These are phyloP conservation scores for Pichia sorboxylosa DNA, from an alignment of 1,139 yeast genomes.

Conservation along the genomic window DNA sequence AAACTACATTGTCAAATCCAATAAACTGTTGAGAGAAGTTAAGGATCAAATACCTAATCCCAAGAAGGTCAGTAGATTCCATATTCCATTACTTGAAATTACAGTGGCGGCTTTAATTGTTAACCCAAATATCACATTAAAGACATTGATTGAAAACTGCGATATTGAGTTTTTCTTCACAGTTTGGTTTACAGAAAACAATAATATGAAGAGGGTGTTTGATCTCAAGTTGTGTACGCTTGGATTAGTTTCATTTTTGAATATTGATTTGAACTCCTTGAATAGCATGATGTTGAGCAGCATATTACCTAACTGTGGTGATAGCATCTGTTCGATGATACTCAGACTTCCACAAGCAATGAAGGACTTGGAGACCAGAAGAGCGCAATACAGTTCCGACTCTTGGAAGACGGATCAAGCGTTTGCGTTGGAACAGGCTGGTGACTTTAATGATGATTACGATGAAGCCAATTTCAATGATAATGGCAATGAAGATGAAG, in stretches of 20 bases:
- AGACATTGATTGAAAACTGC: conserved; percentile 36
- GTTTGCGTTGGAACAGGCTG: conserved; percentile 20
- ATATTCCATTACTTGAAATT: conserved; percentile 53
- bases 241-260: conserved; percentile 48
- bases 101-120: conserved; percentile 55
- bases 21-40: conserved; percentile 16
- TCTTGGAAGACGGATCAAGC: conserved; percentile 15
- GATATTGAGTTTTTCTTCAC: conserved; percentile 44
- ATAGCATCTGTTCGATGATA: conserved; percentile 38
- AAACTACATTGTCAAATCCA: conserved; percentile 27
- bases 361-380: conserved; percentile 47
- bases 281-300: conserved; percentile 19
- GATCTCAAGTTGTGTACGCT: conserved; percentile 69
- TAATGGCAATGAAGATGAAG: conserved; percentile 28
- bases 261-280: conserved; percentile 18
- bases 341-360: conserved; percentile 62
- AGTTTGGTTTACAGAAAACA: conserved; percentile 52
- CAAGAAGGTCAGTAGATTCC: conserved; percentile 27
- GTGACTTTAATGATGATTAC: conserved; percentile 32
- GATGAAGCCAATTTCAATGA: conserved; percentile 27
- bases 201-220: conserved; percentile 57
- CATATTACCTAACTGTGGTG: conserved; percentile 32
- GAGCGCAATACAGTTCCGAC: conserved; percentile 40
- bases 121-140: conserved; percentile 45
- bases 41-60: conserved; percentile 17